Evolutionary conservation across 108 stramenopile genomes (phyloP).

Genomic region (Skeletonema potamos): DNA sequence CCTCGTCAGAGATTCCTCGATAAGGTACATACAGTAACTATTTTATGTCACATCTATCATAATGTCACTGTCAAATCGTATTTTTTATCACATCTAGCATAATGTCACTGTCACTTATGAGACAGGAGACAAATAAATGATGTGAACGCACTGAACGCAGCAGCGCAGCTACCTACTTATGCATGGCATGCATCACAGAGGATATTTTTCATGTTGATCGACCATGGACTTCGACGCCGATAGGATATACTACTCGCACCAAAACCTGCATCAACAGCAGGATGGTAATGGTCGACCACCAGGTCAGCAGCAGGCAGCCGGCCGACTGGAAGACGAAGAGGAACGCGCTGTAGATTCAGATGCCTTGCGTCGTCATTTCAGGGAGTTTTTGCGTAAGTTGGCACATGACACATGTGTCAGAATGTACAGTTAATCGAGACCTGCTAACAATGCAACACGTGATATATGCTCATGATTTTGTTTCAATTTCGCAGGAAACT

Average conservation of each 20-base stretch:
- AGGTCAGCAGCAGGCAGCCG: background rate
- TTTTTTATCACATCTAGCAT: too few species aligned
- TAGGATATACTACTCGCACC: constrained; percentile 85
- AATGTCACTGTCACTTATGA: too few species aligned
- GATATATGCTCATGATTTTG: background rate
- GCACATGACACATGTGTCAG: background rate
- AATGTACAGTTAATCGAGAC: background rate
- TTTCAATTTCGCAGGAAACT: constrained; percentile 59
- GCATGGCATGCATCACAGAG: too few species aligned
- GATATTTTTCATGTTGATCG: too few species aligned
- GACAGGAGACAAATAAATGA: too few species aligned
- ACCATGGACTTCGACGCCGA: constrained; percentile 80
- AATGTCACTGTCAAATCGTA: too few species aligned
- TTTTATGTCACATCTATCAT: too few species aligned
- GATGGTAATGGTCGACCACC: constrained; percentile 13
- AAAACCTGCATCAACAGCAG: constrained; percentile 63
- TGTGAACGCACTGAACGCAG: too few species aligned
- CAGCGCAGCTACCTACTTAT: too few species aligned
- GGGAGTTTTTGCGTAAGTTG: constrained; percentile 83
- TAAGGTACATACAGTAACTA: too few species aligned
- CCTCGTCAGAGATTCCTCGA: too few species aligned
- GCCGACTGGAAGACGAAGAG: constrained; percentile 24
- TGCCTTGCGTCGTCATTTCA: constrained; percentile 79
- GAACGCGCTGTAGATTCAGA: constrained; percentile 47
- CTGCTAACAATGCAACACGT: background rate